Evolutionary conservation across 257 asterid genomes (phyloP).

Genomic region (Echium plantagineum): DNA sequence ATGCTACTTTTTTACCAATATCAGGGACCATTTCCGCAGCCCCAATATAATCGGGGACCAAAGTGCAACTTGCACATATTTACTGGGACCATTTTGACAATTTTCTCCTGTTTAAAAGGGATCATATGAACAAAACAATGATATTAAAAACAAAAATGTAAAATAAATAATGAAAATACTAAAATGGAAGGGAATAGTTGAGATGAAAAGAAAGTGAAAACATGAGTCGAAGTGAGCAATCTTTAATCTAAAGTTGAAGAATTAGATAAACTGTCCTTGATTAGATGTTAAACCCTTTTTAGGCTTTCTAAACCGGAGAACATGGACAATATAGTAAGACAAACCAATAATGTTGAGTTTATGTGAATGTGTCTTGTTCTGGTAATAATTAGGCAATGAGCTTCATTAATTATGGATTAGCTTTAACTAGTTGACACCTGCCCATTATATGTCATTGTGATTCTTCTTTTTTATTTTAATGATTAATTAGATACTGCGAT

Average conservation of each 20-base stretch:
- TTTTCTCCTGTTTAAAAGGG: no score
- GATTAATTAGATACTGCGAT: neutral
- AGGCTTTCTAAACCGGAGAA: neutral
- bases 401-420: conserved; percentile 9
- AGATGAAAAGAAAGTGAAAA: neutral
- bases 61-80: no score
- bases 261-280: conserved; percentile 9
- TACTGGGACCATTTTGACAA: no score
- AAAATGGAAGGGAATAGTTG: no score
- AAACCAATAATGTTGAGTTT: conserved; percentile 19
- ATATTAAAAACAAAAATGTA: neutral
- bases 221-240: neutral
- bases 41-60: no score
- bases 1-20: no score
- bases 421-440: conserved; percentile 26
- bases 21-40: no score
- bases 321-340: conserved; percentile 10
- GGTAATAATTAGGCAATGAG: conserved; percentile 18
- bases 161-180: no score
- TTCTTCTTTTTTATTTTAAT: neutral
- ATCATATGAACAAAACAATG: no score
- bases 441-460: neutral
- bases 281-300: conserved; percentile 2
- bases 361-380: conserved; percentile 20
- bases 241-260: no score